Percentiles rank a stretch among this genome's conserved stretches.
Evolutionary conservation across 2,329 filamentous ascomycete species (phyloP).

Genomic region (Fusarium vanettenii): DNA sequence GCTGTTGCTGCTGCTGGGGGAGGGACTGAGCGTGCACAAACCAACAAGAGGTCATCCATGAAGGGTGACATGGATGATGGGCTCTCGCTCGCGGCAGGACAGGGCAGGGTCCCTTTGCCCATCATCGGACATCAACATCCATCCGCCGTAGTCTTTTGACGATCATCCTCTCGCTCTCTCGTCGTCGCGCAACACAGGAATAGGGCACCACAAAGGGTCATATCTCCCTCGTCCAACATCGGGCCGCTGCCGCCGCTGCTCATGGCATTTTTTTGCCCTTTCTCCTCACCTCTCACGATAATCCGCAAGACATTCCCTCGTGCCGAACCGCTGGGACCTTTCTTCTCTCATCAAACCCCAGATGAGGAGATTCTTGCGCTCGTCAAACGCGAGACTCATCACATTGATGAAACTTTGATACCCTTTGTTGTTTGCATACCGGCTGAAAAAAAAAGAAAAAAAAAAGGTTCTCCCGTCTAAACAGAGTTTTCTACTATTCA

Average conservation of each 20-base stretch:
- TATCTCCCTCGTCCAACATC: slow-evolving; percentile 28
- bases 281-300: slow-evolving; percentile 28
- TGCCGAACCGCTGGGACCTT: slow-evolving; percentile 25
- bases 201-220: background rate
- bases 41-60: slow-evolving; percentile 15
- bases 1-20: too few relatives aligned
- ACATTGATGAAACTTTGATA: background rate
- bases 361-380: slow-evolving; percentile 42
- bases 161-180: slow-evolving; percentile 9
- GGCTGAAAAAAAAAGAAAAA: background rate
- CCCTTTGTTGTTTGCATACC: slow-evolving; percentile 4
- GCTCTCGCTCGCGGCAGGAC: background rate
- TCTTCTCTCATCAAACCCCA: slow-evolving; percentile 20
- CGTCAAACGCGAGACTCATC: slow-evolving; percentile 14
- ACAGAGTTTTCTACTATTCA: background rate
- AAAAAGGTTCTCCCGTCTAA: background rate
- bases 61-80: slow-evolving; percentile 10
- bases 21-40: slow-evolving; percentile 1
- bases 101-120: background rate
- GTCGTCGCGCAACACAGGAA: slow-evolving; percentile 1
- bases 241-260: slow-evolving; percentile 21
- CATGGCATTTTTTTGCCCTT: background rate
- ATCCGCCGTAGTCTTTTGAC: background rate
- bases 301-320: slow-evolving; percentile 40
- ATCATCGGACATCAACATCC: slow-evolving; percentile 6